Conservation (phyloP, 2,329 filamentous ascomycete species). For the Pochonia chlamydosporia region DNA sequence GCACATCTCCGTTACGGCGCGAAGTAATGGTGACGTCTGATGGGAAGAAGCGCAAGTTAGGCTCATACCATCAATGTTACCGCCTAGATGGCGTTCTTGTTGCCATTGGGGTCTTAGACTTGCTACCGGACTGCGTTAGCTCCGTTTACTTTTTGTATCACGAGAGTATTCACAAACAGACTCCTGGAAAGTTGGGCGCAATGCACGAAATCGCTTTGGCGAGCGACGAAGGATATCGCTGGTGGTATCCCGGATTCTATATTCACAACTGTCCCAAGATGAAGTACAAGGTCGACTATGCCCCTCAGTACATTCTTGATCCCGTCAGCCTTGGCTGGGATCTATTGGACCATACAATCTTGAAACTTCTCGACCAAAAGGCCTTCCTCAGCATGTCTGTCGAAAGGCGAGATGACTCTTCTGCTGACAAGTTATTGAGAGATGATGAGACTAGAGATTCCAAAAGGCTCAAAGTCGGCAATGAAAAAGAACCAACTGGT, state of each 20-base stretch:
- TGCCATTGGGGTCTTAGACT: constrained; percentile 70
- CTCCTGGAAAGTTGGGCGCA: constrained; percentile 71
- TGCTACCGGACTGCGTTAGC: constrained; percentile 71
- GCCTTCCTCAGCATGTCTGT: constrained; percentile 48
- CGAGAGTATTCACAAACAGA: constrained; percentile 62
- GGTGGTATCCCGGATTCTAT: constrained; percentile 78
- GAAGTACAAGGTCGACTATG: constrained; percentile 78
- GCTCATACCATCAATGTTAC: constrained; percentile 79
- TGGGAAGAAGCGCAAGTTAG: constrained; percentile 51
- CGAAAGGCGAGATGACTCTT: constrained; percentile 19
- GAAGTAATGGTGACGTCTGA: constrained; percentile 36
- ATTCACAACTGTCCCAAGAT: constrained; percentile 79
- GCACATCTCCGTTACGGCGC: constrained; percentile 58
- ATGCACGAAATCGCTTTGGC: constrained; percentile 68
- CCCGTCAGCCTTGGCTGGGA: constrained; percentile 61
- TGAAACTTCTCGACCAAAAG: constrained; percentile 45
- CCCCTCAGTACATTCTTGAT: constrained; percentile 68
- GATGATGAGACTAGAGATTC: neutral
- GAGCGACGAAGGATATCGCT: constrained; percentile 61
- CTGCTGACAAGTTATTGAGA: neutral
- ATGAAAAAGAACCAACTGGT: constrained; percentile 2
- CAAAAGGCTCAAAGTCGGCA: neutral
- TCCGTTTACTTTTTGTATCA: constrained; percentile 82
- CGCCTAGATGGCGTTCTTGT: constrained; percentile 69
- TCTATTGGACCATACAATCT: constrained; percentile 44